These are phyloP conservation scores for Dentipellis fragilis DNA, from an alignment of 768 basidiomycete species.

Conservation along the genomic window DNA sequence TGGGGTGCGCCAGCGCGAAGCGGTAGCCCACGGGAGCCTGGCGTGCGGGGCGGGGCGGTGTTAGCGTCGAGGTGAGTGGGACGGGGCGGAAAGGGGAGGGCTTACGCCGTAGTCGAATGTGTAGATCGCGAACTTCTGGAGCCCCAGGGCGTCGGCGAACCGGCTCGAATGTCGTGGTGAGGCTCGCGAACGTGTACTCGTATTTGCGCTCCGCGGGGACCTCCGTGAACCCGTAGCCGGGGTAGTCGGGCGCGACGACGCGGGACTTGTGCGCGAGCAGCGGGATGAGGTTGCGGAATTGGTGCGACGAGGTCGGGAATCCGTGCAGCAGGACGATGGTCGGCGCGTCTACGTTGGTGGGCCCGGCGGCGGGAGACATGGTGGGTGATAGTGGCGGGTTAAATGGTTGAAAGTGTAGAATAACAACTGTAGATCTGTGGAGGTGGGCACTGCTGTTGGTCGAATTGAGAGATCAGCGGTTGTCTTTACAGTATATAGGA, in stretches of 20 bases:
- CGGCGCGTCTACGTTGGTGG: slow-evolving; percentile 18
- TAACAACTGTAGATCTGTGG: no score
- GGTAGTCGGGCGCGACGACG: slow-evolving; percentile 41
- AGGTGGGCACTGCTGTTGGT: no score
- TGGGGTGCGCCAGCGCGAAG: slow-evolving; percentile 28
- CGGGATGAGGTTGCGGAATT: slow-evolving; percentile 38
- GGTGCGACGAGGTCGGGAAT: slow-evolving; percentile 38
- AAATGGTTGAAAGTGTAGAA: no score
- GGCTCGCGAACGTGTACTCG: slow-evolving; percentile 30
- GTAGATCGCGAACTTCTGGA: slow-evolving; percentile 34
- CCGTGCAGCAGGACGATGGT: slow-evolving; percentile 37
- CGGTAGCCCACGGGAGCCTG: slow-evolving; percentile 20
- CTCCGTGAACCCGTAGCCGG: slow-evolving; percentile 40
- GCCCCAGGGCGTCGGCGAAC: slow-evolving; percentile 29
- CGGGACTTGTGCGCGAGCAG: slow-evolving; percentile 30
- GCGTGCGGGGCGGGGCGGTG: neutral
- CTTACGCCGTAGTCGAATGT: slow-evolving; percentile 42
- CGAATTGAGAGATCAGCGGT: no score
- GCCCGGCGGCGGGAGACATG: slow-evolving; percentile 23
- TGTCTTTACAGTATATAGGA: no score
- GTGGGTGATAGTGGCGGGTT: neutral
- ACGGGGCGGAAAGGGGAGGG: slow-evolving; percentile 2
- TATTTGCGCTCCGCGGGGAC: slow-evolving; percentile 28
- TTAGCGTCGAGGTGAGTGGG: neutral
- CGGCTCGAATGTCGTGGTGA: slow-evolving; percentile 29